Percentiles rank a stretch among this genome's conserved stretches.
Evolutionary conservation across 176 grass and related monocot species (phyloP).

Genomic region (Ensete glaucum): DNA sequence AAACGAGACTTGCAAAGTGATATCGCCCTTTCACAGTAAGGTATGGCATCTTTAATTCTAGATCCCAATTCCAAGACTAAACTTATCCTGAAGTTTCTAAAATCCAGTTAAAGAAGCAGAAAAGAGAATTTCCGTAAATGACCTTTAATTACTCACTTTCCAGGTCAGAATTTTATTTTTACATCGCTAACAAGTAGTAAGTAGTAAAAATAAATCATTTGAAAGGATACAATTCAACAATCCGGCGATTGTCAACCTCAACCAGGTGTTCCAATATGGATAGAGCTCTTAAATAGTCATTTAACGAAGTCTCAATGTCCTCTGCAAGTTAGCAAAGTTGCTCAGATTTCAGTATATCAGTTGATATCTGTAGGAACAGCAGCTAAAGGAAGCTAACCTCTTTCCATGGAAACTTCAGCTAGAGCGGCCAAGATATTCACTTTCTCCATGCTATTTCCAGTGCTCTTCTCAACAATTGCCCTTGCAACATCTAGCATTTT

Average conservation of each 20-base stretch:
- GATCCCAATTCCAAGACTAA: constrained; percentile 57
- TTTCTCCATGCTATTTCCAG: constrained; percentile 64
- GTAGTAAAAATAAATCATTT: background rate
- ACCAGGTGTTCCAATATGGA: constrained; percentile 64
- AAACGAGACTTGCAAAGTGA: constrained; percentile 74
- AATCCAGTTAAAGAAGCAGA: constrained; percentile 33
- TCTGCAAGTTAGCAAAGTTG: constrained; percentile 43
- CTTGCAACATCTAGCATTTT: constrained; percentile 98
- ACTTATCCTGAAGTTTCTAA: constrained; percentile 87
- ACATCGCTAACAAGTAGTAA: background rate
- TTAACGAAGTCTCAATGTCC: constrained; percentile 79
- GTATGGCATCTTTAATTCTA: constrained; percentile 59
- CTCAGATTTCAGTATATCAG: background rate
- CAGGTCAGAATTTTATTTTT: background rate
- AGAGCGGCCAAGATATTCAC: constrained; percentile 80
- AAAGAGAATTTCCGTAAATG: background rate
- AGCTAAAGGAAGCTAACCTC: constrained; percentile 35
- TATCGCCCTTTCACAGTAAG: constrained; percentile 76
- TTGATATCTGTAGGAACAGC: background rate
- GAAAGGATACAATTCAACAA: constrained; percentile 86
- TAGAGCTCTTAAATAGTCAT: constrained; percentile 83
- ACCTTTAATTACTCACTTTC: too few relatives aligned
- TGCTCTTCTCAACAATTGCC: constrained; percentile 71
- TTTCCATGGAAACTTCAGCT: constrained; percentile 86
- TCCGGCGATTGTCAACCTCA: constrained; percentile 67